Percentiles rank a stretch among this genome's conserved stretches.
Evolutionary conservation across 2,329 filamentous ascomycete genomes (phyloP).

Genomic region (Trichophyton schoenleinii): DNA sequence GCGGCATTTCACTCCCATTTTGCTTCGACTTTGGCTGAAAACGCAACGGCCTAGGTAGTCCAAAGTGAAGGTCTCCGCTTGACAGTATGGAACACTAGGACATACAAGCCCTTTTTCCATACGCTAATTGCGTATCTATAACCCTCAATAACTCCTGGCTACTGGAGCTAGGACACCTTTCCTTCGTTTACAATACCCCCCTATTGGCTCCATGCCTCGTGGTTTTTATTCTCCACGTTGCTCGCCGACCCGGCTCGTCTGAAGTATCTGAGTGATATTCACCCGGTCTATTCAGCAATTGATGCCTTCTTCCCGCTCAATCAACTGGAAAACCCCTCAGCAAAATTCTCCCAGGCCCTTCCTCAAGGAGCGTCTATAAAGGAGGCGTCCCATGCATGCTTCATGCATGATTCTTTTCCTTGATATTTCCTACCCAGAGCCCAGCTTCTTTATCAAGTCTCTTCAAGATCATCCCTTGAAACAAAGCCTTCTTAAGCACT

Average conservation of each 20-base stretch:
- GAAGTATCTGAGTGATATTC: constrained; percentile 5
- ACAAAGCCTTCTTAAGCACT: not conserved
- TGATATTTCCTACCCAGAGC: not conserved
- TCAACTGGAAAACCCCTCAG: not conserved
- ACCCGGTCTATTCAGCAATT: constrained; percentile 7
- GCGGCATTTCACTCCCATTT: not conserved
- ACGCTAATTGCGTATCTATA: not conserved
- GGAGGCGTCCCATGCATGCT: not conserved
- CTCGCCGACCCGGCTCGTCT: not conserved
- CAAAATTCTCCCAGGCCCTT: not conserved
- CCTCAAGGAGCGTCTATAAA: not conserved
- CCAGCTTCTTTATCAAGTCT: not conserved
- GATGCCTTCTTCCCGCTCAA: not conserved
- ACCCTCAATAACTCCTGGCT: not conserved
- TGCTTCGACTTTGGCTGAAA: not conserved
- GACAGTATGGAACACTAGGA: not conserved
- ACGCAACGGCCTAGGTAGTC: not conserved
- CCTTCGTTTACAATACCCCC: not conserved
- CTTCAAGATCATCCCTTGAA: constrained; percentile 2
- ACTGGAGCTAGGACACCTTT: not conserved
- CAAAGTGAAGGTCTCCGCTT: not conserved
- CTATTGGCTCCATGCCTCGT: not conserved
- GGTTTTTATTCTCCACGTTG: not conserved
- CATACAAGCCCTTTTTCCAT: not conserved
- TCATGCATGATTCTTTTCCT: not conserved